Conservation (phyloP, 768 basidiomycete species). For the Pleurotus salmoneostramineus region DNA sequence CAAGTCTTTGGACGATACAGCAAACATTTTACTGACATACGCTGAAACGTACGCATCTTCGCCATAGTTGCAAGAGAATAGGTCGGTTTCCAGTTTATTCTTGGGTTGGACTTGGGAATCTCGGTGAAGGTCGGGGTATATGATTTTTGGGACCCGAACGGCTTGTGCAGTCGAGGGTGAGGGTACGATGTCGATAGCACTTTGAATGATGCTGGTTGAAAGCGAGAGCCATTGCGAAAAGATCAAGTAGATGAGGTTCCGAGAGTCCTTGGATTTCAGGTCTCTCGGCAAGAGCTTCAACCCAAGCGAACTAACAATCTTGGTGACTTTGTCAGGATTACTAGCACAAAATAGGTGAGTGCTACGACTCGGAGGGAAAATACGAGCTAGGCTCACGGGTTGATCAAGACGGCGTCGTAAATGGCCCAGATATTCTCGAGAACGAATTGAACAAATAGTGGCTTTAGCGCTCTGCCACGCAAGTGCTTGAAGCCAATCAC, state of each 20-base stretch:
- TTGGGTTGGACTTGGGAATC: conserved; percentile 57
- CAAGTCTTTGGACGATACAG: conserved; percentile 72
- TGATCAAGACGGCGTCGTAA: conserved; percentile 84
- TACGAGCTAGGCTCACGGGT: conserved; percentile 64
- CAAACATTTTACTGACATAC: conserved; percentile 99
- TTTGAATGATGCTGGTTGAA: conserved; percentile 88
- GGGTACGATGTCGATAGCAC: conserved; percentile 91
- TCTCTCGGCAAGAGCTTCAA: conserved; percentile 87
- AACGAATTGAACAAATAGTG: conserved; percentile 95
- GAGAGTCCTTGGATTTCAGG: conserved; percentile 86
- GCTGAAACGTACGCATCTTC: conserved; percentile 64
- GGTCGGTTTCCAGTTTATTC: conserved; percentile 78
- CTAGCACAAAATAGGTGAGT: conserved; percentile 34
- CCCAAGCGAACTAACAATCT: conserved; percentile 80
- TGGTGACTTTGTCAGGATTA: conserved; percentile 83
- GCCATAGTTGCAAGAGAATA: conserved; percentile 67
- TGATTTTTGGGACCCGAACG: conserved; percentile 84
- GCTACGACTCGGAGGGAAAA: conserved; percentile 8
- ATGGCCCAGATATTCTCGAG: conserved; percentile 97
- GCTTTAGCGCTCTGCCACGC: conserved; percentile 82
- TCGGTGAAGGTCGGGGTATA: conserved; percentile 72
- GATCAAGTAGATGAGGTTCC: conserved; percentile 78
- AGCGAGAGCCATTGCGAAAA: conserved; percentile 96
- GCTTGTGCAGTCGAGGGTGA: conserved; percentile 80
- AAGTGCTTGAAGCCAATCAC: conserved; percentile 91